Evolutionary conservation across 176 grass and related monocot species (phyloP).

Genomic region (Cenchrus americanus): DNA sequence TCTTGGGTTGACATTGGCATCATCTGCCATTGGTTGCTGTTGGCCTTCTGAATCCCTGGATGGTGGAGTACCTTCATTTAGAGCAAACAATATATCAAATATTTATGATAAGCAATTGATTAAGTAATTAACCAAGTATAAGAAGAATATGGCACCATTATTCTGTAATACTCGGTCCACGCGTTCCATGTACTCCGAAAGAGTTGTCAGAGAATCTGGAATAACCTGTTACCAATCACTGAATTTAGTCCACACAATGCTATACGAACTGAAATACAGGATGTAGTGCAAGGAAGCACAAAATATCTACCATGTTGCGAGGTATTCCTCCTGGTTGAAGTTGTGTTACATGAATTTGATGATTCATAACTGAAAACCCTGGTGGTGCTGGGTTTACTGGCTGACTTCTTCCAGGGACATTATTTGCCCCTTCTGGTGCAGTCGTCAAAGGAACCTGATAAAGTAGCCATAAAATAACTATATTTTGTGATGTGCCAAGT

Average conservation of each 20-base stretch:
- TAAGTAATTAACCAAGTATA: constrained; percentile 15
- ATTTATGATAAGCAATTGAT: constrained; percentile 33
- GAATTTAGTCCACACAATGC: constrained; percentile 24
- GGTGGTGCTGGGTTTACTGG: constrained; percentile 53
- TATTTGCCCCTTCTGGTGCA: constrained; percentile 60
- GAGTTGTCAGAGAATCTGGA: constrained; percentile 83
- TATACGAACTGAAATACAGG: constrained; percentile 14
- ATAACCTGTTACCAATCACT: constrained; percentile 56
- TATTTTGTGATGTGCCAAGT: not conserved
- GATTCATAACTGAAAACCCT: constrained; percentile 69
- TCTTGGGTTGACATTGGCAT: constrained; percentile 53
- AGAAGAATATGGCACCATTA: constrained; percentile 54
- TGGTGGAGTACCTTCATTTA: constrained; percentile 58
- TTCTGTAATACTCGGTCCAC: constrained; percentile 76
- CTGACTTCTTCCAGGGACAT: constrained; percentile 59
- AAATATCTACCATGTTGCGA: constrained; percentile 54
- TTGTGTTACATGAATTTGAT: constrained; percentile 74
- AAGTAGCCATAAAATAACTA: constrained; percentile 35
- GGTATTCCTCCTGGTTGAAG: constrained; percentile 55
- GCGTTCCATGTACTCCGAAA: constrained; percentile 73
- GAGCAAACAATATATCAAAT: constrained; percentile 31
- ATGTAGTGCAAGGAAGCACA: constrained; percentile 2
- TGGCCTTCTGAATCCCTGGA: constrained; percentile 50
- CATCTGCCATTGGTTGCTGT: constrained; percentile 49
- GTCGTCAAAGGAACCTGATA: constrained; percentile 61